Percentiles rank a stretch among this genome's conserved stretches.
phyloP scores from a whole-genome alignment of 495 filamentous ascomycete species.

The Evansstolkia leycettana region DNA sequence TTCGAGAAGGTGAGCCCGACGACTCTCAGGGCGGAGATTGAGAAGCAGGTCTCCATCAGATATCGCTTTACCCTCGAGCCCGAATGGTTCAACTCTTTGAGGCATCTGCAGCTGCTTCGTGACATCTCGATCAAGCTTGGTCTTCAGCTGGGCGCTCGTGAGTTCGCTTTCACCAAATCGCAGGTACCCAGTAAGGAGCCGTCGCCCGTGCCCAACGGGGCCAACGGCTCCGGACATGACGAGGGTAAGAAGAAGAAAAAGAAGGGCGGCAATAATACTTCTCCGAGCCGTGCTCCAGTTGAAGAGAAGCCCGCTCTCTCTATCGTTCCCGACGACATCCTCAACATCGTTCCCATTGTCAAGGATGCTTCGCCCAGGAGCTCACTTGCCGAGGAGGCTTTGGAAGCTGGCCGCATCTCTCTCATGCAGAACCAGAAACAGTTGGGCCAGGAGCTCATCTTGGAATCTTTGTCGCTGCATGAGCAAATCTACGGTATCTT shows the following conservation, averaged over 20 bases:
- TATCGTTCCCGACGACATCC: constrained; percentile 73
- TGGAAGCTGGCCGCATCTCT: constrained; percentile 90
- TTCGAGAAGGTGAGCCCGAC: constrained; percentile 70
- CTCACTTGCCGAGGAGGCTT: constrained; percentile 82
- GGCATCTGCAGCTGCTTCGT: constrained; percentile 73
- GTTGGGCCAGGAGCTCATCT: constrained; percentile 85
- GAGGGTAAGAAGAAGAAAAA: constrained; percentile 72
- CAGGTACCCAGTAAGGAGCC: constrained; percentile 24
- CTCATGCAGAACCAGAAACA: constrained; percentile 91
- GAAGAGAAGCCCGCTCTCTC: constrained; percentile 31
- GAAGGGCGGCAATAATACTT: constrained; percentile 39
- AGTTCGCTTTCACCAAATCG: constrained; percentile 58
- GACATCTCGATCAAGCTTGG: constrained; percentile 85
- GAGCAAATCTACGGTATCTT: constrained; percentile 98
- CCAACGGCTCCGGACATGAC: constrained; percentile 23
- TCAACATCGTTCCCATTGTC: constrained; percentile 83
- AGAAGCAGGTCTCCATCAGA: constrained; percentile 55
- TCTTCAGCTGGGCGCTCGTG: constrained; percentile 72
- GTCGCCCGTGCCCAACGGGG: constrained; percentile 27
- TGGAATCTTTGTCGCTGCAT: constrained; percentile 90
- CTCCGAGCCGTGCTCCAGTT: constrained; percentile 33
- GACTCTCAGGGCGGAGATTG: constrained; percentile 54
- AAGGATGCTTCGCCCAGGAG: constrained; percentile 88
- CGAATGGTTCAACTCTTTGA: constrained; percentile 51
- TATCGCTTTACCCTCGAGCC: constrained; percentile 64